Evolutionary conservation across 2,329 filamentous ascomycete species (phyloP), one percentile per base, ranked within the genome.

Genomic region (Arachnomyces sp.): DNA sequence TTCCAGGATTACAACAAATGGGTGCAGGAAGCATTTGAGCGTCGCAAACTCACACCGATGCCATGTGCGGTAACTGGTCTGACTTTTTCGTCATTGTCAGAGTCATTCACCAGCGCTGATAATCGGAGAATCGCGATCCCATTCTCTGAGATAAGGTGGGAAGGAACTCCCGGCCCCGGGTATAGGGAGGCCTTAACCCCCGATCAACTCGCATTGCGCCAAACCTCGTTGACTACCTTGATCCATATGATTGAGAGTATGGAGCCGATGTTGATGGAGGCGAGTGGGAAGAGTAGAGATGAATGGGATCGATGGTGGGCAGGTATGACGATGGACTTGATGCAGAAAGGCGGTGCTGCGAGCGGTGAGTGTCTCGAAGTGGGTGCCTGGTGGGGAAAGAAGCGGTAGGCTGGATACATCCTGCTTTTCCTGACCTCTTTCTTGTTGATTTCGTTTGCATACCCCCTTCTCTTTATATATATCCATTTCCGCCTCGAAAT

Each of bases 301-400:
- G 89, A 95, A 65, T 95, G 88, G 88, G 84, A 93, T 59, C 72
- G 79, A 31, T 95, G 89, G 89, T 79, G 84, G 65, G 79, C 81
- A 31, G 85, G 82, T 61, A 85, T 94, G 82, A 90, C 87, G 74
- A 76, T 77, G 34, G 83, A 92, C 61, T 64, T 95, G 54, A 73
- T 94, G 56, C 79, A 82, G 58, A 82, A 90, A 45, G 81, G 79
- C 40, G 84, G 85, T 14, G 81, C 84, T 13, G 79, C 77, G 35
- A 88, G 79, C 68, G 88, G 89, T 35, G 89, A 95, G 62, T 94
- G 87, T 61, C 66, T 95, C 14, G 77, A 81, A 60, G 63, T 79
- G 43, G 77, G 77, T 32, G 74, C 76, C 12, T 81, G 76, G 77
- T 81, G 76, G 76, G 76, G 73, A 38, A 69, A 66, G 47, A 81